Evolutionary conservation across 2,329 filamentous ascomycete genomes (phyloP).

Genomic region (Moelleriella libera): DNA sequence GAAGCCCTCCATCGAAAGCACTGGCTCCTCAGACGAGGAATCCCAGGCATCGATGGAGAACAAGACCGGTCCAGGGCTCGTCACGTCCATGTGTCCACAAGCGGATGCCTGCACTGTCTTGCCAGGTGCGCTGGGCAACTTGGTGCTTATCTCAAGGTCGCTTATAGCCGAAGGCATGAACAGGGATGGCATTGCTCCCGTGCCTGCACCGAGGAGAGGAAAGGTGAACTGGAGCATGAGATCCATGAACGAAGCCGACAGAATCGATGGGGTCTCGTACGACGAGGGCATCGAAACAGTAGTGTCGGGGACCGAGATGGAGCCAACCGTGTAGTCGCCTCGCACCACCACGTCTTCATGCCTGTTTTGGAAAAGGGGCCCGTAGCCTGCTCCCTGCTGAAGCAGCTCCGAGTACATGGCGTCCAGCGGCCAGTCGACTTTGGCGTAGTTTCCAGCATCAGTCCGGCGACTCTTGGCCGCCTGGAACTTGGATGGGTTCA

Average conservation of each 20-base stretch:
- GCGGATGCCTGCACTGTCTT: conserved; percentile 14
- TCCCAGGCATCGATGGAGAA: conserved; percentile 19
- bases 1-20: conserved; percentile 22
- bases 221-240: conserved; percentile 25
- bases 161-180: conserved; percentile 22
- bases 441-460: neutral
- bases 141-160: conserved; percentile 13
- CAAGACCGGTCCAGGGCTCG: conserved; percentile 15
- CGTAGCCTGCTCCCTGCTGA: conserved; percentile 11
- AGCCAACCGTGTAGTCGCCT: conserved; percentile 8
- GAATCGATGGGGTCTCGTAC: conserved; percentile 25
- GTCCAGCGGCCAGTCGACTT: conserved; percentile 5
- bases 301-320: conserved; percentile 27
- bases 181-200: conserved; percentile 14
- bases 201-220: conserved; percentile 20
- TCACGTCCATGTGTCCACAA: conserved; percentile 11
- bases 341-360: conserved; percentile 4
- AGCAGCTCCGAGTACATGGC: conserved; percentile 13
- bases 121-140: conserved; percentile 12
- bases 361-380: conserved; percentile 8
- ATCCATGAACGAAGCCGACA: conserved; percentile 33
- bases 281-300: conserved; percentile 27
- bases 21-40: conserved; percentile 10
- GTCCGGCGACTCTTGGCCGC: conserved; percentile 5
- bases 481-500: conserved; percentile 2